These are phyloP conservation scores for Phyllosticta ampelicida DNA, from an alignment of 2,329 filamentous ascomycete genomes.

Conservation along the genomic window DNA sequence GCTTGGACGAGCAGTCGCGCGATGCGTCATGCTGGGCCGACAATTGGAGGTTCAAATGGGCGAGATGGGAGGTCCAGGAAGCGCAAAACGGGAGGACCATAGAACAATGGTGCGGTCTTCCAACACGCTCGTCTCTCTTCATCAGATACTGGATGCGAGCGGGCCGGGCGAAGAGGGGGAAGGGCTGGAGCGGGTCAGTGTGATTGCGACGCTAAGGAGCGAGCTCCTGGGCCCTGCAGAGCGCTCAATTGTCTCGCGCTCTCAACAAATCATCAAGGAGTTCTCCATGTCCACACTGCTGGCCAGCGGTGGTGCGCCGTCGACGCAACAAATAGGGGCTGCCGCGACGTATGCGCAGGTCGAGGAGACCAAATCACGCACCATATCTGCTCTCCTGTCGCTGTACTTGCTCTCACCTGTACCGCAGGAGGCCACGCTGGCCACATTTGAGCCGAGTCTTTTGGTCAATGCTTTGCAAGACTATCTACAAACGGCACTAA, in stretches of 20 bases:
- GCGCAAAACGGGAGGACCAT: constrained; percentile 55
- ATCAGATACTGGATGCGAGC: constrained; percentile 60
- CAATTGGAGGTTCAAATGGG: constrained; percentile 79
- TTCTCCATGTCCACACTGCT: constrained; percentile 60
- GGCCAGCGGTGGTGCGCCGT: constrained; percentile 18
- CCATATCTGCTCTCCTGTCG: constrained; percentile 62
- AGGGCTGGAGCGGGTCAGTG: constrained; percentile 62
- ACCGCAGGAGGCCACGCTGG: constrained; percentile 19
- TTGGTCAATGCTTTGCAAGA: constrained; percentile 68
- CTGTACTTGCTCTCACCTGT: constrained; percentile 66
- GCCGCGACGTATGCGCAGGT: constrained; percentile 45
- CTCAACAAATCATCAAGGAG: constrained; percentile 71
- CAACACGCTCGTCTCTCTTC: constrained; percentile 64
- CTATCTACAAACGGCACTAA: constrained; percentile 71
- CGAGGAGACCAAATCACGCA: constrained; percentile 65
- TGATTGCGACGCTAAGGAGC: constrained; percentile 59
- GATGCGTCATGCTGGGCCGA: constrained; percentile 70
- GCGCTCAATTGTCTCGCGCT: constrained; percentile 57
- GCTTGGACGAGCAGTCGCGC: constrained; percentile 62
- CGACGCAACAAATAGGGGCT: constrained; percentile 16
- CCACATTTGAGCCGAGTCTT: constrained; percentile 53
- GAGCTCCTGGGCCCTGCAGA: constrained; percentile 63
- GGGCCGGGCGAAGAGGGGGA: constrained; percentile 63
- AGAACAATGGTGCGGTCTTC: constrained; percentile 71
- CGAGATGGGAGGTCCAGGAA: constrained; percentile 47